Conservation (phyloP, 2,329 filamentous ascomycete species). For the Thelonectria olida region DNA sequence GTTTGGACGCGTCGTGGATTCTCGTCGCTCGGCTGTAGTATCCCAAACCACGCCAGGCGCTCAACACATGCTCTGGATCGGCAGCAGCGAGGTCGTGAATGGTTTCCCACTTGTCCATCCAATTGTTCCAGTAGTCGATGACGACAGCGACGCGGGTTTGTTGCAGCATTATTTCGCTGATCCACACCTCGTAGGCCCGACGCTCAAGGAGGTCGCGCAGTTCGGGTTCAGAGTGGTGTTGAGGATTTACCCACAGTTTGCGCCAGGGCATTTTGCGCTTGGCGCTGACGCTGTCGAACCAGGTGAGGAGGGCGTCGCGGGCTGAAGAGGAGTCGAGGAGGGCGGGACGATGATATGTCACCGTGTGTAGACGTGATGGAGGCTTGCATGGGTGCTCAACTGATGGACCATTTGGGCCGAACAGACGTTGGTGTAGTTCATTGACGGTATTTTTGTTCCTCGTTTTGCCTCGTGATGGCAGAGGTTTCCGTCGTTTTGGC, state of each 20-base stretch:
- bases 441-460: constrained; percentile 21
- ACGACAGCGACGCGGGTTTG: constrained; percentile 71
- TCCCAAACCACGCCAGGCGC: constrained; percentile 68
- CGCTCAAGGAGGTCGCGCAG: constrained; percentile 56
- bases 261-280: constrained; percentile 68
- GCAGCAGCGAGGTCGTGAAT: constrained; percentile 65
- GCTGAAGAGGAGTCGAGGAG: constrained; percentile 51
- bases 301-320: constrained; percentile 53
- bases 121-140: constrained; percentile 70
- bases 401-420: constrained; percentile 15
- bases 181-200: constrained; percentile 73
- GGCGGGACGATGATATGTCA: constrained; percentile 60
- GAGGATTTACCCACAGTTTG: constrained; percentile 63
- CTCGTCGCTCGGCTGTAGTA: constrained; percentile 72
- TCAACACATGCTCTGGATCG: constrained; percentile 63
- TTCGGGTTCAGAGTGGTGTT: constrained; percentile 38
- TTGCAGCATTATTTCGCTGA: constrained; percentile 74
- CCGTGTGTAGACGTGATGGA: constrained; percentile 44
- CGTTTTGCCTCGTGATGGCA: constrained; percentile 24
- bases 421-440: constrained; percentile 29
- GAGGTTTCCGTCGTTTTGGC: constrained; percentile 35
- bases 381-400: constrained; percentile 22
- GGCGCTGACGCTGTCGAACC: constrained; percentile 60
- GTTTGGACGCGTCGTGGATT: constrained; percentile 65
- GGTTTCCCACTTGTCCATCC: constrained; percentile 69